Conservation (phyloP, 2,329 filamentous ascomycete genomes). For the Gaeumannomyces tritici region DNA sequence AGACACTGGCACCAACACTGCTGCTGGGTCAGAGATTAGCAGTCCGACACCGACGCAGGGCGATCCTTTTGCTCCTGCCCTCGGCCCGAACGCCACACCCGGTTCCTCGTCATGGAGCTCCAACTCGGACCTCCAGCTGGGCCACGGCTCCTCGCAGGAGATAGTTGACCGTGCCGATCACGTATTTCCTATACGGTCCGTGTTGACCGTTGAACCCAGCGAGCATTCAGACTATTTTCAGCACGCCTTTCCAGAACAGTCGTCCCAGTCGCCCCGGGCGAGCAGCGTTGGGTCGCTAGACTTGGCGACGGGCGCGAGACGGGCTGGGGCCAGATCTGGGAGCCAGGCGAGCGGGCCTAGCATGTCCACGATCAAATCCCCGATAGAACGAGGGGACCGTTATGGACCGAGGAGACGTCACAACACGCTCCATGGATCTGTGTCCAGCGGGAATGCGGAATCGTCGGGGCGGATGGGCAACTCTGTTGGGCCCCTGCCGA, state of each 20-base stretch:
- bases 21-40: not conserved
- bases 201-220: conserved; percentile 51
- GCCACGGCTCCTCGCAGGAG: conserved; percentile 18
- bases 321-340: conserved; percentile 6
- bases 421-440: conserved; percentile 25
- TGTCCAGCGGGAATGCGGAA: conserved; percentile 35
- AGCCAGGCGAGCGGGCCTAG: conserved; percentile 9
- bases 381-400: not conserved
- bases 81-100: conserved; percentile 7
- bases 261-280: not conserved
- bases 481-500: conserved; percentile 20
- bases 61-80: not conserved
- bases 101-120: conserved; percentile 29
- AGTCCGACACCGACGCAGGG: conserved; percentile 3
- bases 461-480: conserved; percentile 23
- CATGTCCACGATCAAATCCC: conserved; percentile 3
- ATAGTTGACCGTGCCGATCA: conserved; percentile 36
- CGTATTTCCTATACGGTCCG: conserved; percentile 76
- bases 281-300: conserved; percentile 17
- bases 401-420: conserved; percentile 17
- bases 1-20: not conserved
- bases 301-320: conserved; percentile 11
- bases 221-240: conserved; percentile 27
- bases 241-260: conserved; percentile 11
- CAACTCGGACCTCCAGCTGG: conserved; percentile 29